Base-by-base conservation (phyloP, 1,139 yeast species). In the Geotrichum carabidarum region DNA sequence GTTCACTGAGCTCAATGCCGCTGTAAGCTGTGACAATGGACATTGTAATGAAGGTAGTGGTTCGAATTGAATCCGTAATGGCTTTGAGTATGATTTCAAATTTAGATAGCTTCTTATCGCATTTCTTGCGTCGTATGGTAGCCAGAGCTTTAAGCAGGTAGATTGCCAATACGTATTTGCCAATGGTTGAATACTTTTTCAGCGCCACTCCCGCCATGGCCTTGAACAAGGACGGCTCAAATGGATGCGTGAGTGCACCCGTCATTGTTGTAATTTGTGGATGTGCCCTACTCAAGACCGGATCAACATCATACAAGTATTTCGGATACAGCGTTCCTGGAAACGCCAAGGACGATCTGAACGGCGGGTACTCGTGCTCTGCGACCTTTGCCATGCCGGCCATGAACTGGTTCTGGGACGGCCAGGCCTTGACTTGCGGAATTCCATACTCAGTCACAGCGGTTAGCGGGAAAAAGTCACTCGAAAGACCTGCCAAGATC, bases 1-100 rank as follows among this genome's bases (percentile, higher is more conserved):
- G 57, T 57, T 72, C 73, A 40, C 68, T 55, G 15, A 67, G 58
- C 45, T 71, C 74, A 17, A 72, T 63, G 11, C 76, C 76, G 7
- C 69, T 66, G 72, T 74, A 70, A 1, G 73, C 68, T 3, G 72
- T 63, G 9, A 75, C 67, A 2, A 69, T 63, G 1, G 70, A 61
- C 67, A 73, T 59, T 15, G 72, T 65, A 50, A 70, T 60, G 50
- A 70, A 68, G 22, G 67, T 58, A 30, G 71, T 62, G 12, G 73
- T 65, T 17, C 67, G 57, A 17, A 63, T 48, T 11, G 69, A 59
- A 46, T 62, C 59, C 31, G 62, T 62, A 18, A 63, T 45, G 5
- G 63, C 59, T 12, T 62, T 51, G 31, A 58, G 48, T 5, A 59
- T 38, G 14, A 54, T 55, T 18, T 40, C 45, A 4, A 34, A 4